Evolutionary conservation across 1,139 yeast species (phyloP).

Genomic region (Yamadazyma friedrichii): DNA sequence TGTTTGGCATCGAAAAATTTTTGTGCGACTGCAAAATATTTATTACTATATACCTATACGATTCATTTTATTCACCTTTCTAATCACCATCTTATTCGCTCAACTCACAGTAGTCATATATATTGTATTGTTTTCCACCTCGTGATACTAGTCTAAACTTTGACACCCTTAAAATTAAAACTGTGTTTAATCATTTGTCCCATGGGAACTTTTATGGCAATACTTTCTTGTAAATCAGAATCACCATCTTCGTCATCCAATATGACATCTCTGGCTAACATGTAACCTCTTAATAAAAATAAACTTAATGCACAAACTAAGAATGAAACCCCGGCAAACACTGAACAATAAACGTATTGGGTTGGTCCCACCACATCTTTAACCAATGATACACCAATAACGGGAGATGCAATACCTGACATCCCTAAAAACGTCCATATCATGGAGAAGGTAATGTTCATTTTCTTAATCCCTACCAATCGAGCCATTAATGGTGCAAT

Average conservation of each 20-base stretch:
- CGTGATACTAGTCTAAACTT: no score
- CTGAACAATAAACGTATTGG: constrained; percentile 48
- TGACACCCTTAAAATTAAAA: constrained; percentile 11
- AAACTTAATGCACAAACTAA: constrained; percentile 39
- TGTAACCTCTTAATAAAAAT: constrained; percentile 46
- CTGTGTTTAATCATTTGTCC: constrained; percentile 15
- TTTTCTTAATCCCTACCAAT: constrained; percentile 46
- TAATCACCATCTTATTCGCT: background rate
- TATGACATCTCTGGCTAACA: constrained; percentile 45
- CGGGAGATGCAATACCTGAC: constrained; percentile 50
- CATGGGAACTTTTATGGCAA: constrained; percentile 20
- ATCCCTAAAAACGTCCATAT: constrained; percentile 48
- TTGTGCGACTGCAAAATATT: constrained; percentile 4
- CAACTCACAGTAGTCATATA: no score
- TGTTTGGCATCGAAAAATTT: constrained; percentile 7
- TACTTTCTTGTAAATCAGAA: constrained; percentile 15
- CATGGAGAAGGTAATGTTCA: constrained; percentile 48
- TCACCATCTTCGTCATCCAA: constrained; percentile 19
- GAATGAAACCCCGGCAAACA: constrained; percentile 54
- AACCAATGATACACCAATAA: constrained; percentile 50
- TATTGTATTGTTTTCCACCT: no score
- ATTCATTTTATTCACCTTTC: no score
- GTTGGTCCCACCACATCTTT: constrained; percentile 34
- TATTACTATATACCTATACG: no score
- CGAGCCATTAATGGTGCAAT: constrained; percentile 32